Conservation (phyloP, 371 early-diverging fungal genomes). For the Mortierella sp. region DNA sequence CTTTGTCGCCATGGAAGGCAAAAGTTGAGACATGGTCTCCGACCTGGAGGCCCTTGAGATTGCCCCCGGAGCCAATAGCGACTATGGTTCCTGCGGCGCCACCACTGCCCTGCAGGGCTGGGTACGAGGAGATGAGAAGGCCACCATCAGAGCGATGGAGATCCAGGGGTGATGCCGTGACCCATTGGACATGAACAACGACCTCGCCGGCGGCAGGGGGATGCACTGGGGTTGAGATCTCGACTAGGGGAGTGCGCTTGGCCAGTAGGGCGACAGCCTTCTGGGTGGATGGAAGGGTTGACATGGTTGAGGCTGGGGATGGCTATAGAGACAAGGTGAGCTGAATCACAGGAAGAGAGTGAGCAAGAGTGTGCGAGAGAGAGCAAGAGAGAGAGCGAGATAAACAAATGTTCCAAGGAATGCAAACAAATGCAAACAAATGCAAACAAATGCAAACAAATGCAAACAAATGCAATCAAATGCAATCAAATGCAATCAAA, state of each 20-base stretch:
- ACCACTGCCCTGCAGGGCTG: conserved; percentile 22
- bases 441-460: too few species aligned
- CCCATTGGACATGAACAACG: conserved; percentile 26
- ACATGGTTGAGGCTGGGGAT: conserved; percentile 15
- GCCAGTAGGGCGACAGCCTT: conserved; percentile 23
- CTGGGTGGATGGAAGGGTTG: conserved; percentile 23
- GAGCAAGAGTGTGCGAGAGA: too few species aligned
- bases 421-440: too few species aligned
- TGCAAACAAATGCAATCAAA: too few species aligned
- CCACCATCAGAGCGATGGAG: conserved; percentile 33
- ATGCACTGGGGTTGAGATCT: conserved; percentile 25
- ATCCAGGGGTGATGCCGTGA: conserved; percentile 23
- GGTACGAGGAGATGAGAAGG: conserved; percentile 24
- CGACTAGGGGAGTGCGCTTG: conserved; percentile 26
- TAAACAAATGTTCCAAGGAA: too few species aligned
- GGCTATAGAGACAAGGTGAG: not conserved
- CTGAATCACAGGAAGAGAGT: too few species aligned
- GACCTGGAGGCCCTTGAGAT: conserved; percentile 28
- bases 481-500: too few species aligned
- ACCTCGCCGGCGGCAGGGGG: conserved; percentile 28
- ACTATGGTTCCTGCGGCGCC: conserved; percentile 26
- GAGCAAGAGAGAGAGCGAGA: too few species aligned
- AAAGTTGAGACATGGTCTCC: conserved; percentile 26
- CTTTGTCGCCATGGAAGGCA: conserved; percentile 29
- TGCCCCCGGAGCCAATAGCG: conserved; percentile 23